Evolutionary conservation across 108 stramenopile genomes (phyloP).

Genomic region (Stephanodiscus minutulus): DNA sequence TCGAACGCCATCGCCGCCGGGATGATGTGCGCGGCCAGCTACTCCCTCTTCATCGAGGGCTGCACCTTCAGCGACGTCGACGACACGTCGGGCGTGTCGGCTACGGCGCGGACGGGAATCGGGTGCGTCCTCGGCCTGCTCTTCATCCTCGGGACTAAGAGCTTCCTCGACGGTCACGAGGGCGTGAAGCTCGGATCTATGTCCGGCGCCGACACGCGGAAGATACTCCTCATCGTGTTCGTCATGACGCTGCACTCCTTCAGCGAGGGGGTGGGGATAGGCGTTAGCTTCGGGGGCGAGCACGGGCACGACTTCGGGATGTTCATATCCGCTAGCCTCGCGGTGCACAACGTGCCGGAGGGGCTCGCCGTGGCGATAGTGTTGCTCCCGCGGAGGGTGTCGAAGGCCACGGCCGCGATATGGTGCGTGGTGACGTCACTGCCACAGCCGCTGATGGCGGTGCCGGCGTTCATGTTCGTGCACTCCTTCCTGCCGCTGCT

Average conservation of each 20-base stretch:
- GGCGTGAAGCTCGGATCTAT: slow-evolving; percentile 87
- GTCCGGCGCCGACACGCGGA: slow-evolving; percentile 87
- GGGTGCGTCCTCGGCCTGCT: slow-evolving; percentile 75
- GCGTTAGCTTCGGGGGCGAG: slow-evolving; percentile 43
- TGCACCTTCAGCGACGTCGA: slow-evolving; percentile 67
- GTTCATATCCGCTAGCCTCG: slow-evolving; percentile 95
- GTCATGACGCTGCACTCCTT: slow-evolving; percentile 99
- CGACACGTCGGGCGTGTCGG: slow-evolving; percentile 59
- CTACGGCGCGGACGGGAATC: slow-evolving; percentile 56
- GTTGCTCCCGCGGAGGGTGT: slow-evolving; percentile 87
- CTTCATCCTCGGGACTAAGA: slow-evolving; percentile 85
- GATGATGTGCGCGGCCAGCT: slow-evolving; percentile 97
- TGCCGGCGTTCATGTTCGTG: slow-evolving; percentile 96
- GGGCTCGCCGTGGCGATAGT: slow-evolving; percentile 97
- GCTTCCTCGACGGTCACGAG: slow-evolving; percentile 81
- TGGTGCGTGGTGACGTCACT: slow-evolving; percentile 94
- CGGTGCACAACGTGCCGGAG: slow-evolving; percentile 99
- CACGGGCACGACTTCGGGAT: slow-evolving; percentile 89
- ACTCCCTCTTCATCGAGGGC: slow-evolving; percentile 88
- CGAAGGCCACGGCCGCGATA: slow-evolving; percentile 85
- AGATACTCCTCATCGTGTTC: slow-evolving; percentile 92
- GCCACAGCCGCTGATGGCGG: slow-evolving; percentile 99
- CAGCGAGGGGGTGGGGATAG: slow-evolving; percentile 86
- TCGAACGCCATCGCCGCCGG: slow-evolving; percentile 96
- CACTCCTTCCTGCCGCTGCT: slow-evolving; percentile 92